These are phyloP conservation scores for Solanum chacoense DNA, from an alignment of 305 asterid genomes.

Conservation along the genomic window DNA sequence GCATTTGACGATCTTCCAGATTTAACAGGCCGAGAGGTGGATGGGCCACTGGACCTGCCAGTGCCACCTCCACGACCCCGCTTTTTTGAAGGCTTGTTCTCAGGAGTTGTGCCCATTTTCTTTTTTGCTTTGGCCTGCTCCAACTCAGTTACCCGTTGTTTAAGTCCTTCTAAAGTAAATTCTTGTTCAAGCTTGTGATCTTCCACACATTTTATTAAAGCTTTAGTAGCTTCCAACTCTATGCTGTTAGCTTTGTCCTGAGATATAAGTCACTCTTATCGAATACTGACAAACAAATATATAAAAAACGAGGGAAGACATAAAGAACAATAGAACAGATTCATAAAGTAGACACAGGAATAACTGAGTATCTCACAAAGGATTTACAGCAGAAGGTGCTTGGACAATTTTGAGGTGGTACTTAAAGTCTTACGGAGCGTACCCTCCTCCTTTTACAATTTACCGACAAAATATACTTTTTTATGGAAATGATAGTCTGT, in stretches of 20 bases:
- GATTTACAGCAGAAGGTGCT: background rate
- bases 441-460: background rate
- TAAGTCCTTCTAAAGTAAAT: slow-evolving; percentile 4
- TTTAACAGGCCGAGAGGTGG: slow-evolving; percentile 10
- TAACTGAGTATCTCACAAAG: background rate
- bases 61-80: background rate
- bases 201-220: slow-evolving; percentile 17
- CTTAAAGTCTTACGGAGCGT: background rate
- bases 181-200: slow-evolving; percentile 14
- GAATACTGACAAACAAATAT: background rate
- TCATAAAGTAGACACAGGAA: background rate
- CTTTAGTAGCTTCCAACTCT: slow-evolving; percentile 11
- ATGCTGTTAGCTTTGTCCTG: slow-evolving; percentile 14
- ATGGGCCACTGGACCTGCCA: background rate
- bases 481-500: background rate
- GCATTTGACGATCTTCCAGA: slow-evolving; percentile 8
- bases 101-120: background rate
- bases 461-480: background rate
- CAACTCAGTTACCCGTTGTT: slow-evolving; percentile 8
- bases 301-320: background rate
- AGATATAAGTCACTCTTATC: background rate
- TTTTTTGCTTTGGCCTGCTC: slow-evolving; percentile 12
- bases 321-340: background rate
- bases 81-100: slow-evolving; percentile 8
- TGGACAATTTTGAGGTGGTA: background rate